phyloP scores from a whole-genome alignment of 2,329 filamentous ascomycete genomes.

The Fusarium oxysporum region DNA sequence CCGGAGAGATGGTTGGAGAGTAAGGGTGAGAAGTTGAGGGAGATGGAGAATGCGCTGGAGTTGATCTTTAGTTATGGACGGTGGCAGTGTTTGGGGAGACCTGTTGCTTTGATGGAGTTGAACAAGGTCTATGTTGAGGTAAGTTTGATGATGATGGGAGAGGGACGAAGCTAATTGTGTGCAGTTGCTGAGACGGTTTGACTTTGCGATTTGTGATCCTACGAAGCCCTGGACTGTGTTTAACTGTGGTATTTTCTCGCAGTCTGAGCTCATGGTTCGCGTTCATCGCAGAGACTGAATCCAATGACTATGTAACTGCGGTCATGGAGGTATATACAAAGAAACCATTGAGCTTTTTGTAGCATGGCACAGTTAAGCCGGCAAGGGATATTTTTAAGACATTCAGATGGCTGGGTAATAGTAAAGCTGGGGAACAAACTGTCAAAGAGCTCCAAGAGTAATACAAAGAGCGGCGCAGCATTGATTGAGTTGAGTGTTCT shows the following conservation, averaged over 20 bases:
- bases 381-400: no score
- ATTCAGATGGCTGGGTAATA: no score
- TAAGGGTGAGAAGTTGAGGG: conserved; percentile 43
- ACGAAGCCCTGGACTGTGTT: conserved; percentile 48
- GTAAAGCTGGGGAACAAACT: no score
- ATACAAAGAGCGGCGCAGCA: background rate
- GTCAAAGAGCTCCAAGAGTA: no score
- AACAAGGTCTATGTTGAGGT: conserved; percentile 58
- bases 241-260: conserved; percentile 48
- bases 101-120: conserved; percentile 54
- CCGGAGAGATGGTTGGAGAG: conserved; percentile 55
- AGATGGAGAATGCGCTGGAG: conserved; percentile 54
- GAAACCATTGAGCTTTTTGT: no score
- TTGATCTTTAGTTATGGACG: conserved; percentile 55
- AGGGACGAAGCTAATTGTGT: background rate
- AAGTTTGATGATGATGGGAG: background rate
- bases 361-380: no score
- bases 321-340: no score
- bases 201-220: conserved; percentile 48
- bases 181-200: conserved; percentile 49
- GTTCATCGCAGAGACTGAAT: background rate
- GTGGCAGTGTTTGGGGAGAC: conserved; percentile 54
- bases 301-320: no score
- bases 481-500: no score
- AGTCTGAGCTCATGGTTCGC: conserved; percentile 48